Conservation (phyloP, 202 grass and related monocot species). For the Setaria viridis region DNA sequence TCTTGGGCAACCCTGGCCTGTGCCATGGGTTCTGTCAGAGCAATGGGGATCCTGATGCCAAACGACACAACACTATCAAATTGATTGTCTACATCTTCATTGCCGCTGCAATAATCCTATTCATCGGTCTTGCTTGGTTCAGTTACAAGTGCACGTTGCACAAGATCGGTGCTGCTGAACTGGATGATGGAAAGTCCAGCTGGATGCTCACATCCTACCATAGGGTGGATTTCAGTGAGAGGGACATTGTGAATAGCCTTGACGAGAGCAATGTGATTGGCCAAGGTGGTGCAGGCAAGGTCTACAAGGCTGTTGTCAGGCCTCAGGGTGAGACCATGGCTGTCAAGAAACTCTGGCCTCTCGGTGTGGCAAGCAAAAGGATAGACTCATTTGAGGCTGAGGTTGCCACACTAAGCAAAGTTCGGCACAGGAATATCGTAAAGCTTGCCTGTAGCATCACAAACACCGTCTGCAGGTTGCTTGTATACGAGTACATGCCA, state of each 20-base stretch:
- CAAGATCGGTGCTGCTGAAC: constrained; percentile 13
- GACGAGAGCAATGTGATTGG: constrained; percentile 76
- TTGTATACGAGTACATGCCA: constrained; percentile 91
- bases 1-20: constrained; percentile 75
- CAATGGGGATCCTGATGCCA: not conserved
- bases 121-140: constrained; percentile 44
- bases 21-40: constrained; percentile 50
- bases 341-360: constrained; percentile 67
- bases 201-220: constrained; percentile 82
- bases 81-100: constrained; percentile 29
- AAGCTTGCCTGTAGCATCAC: constrained; percentile 76
- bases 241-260: constrained; percentile 64
- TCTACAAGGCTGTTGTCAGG: constrained; percentile 68
- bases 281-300: constrained; percentile 64
- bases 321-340: constrained; percentile 55
- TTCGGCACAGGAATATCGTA: constrained; percentile 84
- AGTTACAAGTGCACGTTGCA: constrained; percentile 47
- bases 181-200: constrained; percentile 11
- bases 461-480: constrained; percentile 42
- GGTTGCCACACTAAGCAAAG: constrained; percentile 61
- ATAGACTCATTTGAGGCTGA: constrained; percentile 62
- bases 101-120: constrained; percentile 34
- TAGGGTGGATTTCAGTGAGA: constrained; percentile 64
- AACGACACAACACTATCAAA: not conserved
- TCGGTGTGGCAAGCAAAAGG: not conserved